Evolutionary conservation across 1,284 basidiomycete genomes (phyloP), one percentile per base, ranked within the genome.

Genomic region (Chondrostereum purpureum): DNA sequence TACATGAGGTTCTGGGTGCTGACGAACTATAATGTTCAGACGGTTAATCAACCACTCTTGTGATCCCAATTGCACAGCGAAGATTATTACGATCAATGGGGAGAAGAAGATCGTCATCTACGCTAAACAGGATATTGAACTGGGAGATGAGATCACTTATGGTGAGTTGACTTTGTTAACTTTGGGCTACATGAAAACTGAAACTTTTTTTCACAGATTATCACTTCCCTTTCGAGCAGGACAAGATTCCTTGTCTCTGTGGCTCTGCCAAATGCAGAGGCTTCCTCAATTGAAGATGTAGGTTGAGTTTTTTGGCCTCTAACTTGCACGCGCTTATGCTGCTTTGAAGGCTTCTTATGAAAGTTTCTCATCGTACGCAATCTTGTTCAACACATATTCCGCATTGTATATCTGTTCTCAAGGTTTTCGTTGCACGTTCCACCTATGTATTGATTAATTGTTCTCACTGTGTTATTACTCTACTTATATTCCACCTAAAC

Each of bases 71-170:
- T 97, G 94, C 60, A 96, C 87, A 13, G 95, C 95, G 37, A 96
- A 95, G 72, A 99, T 99, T 63, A 94, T 99, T 60, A 97, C 92
- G 47, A 93, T 99, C 67, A 95, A 88, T 58, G 91, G 93, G 24
- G 91, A 95, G 69, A 97, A 97, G 75, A 92, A 97, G 75, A 99
- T 99, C 59, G 96, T 98, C 59, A 95, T 99, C 45, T 99, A 97
- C 63, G 96, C 96, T 21, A 97, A 97, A 66, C 80, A 86, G 55
- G 86, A 89, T 53, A 92, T 99, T 57, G 83, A 93, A 55, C 81
- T 92, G 12, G 93, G 92, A 44, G 92, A 94, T 59, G 93, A 96
- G 68, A 93, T 96, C 58, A 93, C 92, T 49, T 92, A 91, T 67
- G 88, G 88, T 89, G 52, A 44, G 83, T 54, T 37, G 22, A n/a